Base-by-base conservation (phyloP, 2,329 filamentous ascomycete species). In the Clarireedia sp. region DNA sequence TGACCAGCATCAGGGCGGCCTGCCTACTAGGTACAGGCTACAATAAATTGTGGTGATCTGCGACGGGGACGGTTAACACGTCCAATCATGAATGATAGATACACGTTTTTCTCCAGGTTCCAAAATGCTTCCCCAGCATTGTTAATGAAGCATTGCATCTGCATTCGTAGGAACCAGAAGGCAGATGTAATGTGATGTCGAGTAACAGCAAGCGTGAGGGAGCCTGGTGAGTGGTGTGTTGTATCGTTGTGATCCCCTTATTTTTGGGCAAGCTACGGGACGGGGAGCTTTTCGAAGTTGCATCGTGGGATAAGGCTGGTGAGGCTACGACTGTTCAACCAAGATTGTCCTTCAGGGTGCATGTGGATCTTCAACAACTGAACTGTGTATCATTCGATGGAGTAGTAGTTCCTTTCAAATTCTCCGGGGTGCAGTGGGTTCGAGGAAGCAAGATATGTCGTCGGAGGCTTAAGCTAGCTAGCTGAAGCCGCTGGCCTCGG, bases 81-180 rank as follows among this genome's bases (percentile, higher is more conserved):
- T 16, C 52, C 24, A 54, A 50, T 43, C 38, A 41, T 54, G 37
- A 29, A 17, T 41, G 36, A 16, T 33, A n/a, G n/a, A 49, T 26
- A 38, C 48, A 55, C 48, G 48, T 52, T 51, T 51, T 49, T 57
- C 51, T 55, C 46, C 51, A 50, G 46, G 52, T 57, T 57, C 51
- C 46, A 55, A 33, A 55, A 57, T 24, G 37, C 46, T 57, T 57
- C 46, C 46, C 50, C 29, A 26, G 38, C 51, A 36, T 45, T 17
- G 29, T 21, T 10, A 9, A 55, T 47, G 51, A 49, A 52, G 52
- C 51, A 57, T 50, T 54, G 52, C 52, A 54, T 54, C 33, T 54
- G 51, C 51, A 54, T 54, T 33, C 23, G 51, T 36, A 54, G 51
- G 12, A 48, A 33, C 26, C 19, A 21, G n/a, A 44, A 45, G 17